Evolutionary conservation across 1,139 yeast genomes (phyloP).

Genomic region (Pichiaceae sp.): DNA sequence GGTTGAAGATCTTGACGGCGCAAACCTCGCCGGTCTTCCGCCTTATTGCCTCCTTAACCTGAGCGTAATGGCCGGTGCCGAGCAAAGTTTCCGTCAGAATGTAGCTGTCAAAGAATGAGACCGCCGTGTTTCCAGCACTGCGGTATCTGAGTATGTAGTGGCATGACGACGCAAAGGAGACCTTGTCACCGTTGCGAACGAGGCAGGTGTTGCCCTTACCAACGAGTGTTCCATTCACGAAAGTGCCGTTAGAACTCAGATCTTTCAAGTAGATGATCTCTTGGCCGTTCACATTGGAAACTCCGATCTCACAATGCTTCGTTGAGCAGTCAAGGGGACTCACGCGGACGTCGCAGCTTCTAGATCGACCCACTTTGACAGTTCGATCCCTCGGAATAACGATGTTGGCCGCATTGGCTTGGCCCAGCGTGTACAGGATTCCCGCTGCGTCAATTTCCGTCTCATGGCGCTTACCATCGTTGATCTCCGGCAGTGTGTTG

Average conservation of each 20-base stretch:
- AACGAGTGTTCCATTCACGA: slow-evolving; percentile 47
- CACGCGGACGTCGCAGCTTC: slow-evolving; percentile 47
- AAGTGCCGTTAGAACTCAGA: slow-evolving; percentile 61
- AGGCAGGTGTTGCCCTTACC: slow-evolving; percentile 41
- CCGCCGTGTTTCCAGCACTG: slow-evolving; percentile 14
- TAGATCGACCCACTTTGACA: slow-evolving; percentile 47
- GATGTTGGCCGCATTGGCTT: slow-evolving; percentile 7
- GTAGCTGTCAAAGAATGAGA: slow-evolving; percentile 51
- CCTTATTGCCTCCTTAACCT: slow-evolving; percentile 60
- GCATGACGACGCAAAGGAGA: slow-evolving; percentile 55
- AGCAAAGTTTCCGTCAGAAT: slow-evolving; percentile 46
- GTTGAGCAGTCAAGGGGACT: slow-evolving; percentile 59
- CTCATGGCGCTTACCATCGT: slow-evolving; percentile 1
- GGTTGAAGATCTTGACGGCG: slow-evolving; percentile 74
- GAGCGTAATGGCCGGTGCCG: slow-evolving; percentile 75
- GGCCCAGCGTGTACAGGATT: slow-evolving; percentile 16
- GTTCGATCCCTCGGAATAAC: slow-evolving; percentile 8
- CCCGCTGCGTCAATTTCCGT: slow-evolving; percentile 6
- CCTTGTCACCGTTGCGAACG: slow-evolving; percentile 55
- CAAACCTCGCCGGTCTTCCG: slow-evolving; percentile 50
- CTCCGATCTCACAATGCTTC: slow-evolving; percentile 48
- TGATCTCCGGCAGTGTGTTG: not conserved
- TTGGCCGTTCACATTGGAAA: slow-evolving; percentile 27
- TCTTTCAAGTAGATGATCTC: slow-evolving; percentile 47
- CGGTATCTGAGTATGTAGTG: slow-evolving; percentile 48